These are phyloP conservation scores for Calonectria honghensis DNA, from an alignment of 2,329 filamentous ascomycete genomes.

Conservation along the genomic window DNA sequence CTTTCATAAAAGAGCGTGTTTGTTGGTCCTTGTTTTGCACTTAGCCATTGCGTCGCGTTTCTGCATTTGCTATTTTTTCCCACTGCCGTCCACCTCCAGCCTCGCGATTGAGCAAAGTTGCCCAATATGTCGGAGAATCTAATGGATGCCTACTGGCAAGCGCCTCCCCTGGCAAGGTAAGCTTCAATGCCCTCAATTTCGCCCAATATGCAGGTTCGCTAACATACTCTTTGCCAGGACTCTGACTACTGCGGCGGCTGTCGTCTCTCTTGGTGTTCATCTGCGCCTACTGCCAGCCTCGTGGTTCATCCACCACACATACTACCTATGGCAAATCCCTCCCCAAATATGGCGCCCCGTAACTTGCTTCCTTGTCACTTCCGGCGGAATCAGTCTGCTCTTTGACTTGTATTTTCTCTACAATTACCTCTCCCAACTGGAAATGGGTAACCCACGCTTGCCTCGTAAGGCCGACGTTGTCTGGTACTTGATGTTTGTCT, in stretches of 20 bases:
- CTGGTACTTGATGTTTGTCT: slow-evolving; percentile 86
- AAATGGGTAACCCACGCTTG: slow-evolving; percentile 83
- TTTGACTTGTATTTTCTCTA: slow-evolving; percentile 87
- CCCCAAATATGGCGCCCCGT: slow-evolving; percentile 66
- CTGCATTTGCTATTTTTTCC: slow-evolving; percentile 38
- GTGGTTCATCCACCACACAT: slow-evolving; percentile 72
- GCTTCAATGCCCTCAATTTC: slow-evolving; percentile 33
- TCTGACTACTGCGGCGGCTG: slow-evolving; percentile 76
- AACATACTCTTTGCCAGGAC: slow-evolving; percentile 71
- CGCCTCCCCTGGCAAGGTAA: slow-evolving; percentile 66
- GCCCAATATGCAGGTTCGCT: slow-evolving; percentile 34
- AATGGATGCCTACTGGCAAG: slow-evolving; percentile 62
- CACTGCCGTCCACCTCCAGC: slow-evolving; percentile 29
- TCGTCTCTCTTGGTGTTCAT: slow-evolving; percentile 76
- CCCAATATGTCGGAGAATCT: slow-evolving; percentile 58
- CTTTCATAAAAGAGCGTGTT: slow-evolving; percentile 45
- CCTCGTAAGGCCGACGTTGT: slow-evolving; percentile 85
- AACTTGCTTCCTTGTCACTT: slow-evolving; percentile 66
- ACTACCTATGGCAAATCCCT: slow-evolving; percentile 70
- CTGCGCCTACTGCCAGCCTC: slow-evolving; percentile 70
- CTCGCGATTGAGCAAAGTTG: slow-evolving; percentile 57
- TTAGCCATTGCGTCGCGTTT: slow-evolving; percentile 30
- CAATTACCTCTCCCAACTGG: slow-evolving; percentile 84
- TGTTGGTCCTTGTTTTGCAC: slow-evolving; percentile 32
- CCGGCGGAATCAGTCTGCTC: slow-evolving; percentile 69